These are phyloP conservation scores for Acer campestre DNA, from an alignment of 345 rosid species.

Conservation along the genomic window DNA sequence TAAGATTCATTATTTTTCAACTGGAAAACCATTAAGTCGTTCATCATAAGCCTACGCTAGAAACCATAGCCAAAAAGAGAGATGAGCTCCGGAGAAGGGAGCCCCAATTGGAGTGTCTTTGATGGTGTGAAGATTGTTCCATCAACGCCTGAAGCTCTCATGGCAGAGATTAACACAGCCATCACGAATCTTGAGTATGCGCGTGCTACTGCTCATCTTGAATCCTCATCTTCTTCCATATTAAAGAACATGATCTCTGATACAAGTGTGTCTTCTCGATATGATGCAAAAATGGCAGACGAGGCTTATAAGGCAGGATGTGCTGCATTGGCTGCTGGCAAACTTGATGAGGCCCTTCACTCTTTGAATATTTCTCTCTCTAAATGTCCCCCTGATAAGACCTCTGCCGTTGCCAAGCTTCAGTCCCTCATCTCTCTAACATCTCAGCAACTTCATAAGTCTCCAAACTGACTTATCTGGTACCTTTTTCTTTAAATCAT, in stretches of 20 bases:
- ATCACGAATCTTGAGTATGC: constrained; percentile 54
- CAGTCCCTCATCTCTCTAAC: constrained; percentile 45
- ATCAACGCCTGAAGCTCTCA: constrained; percentile 57
- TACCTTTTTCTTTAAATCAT: background rate
- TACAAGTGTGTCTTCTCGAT: constrained; percentile 22
- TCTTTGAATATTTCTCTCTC: constrained; percentile 52
- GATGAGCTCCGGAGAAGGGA: constrained; percentile 50
- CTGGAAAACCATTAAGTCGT: background rate
- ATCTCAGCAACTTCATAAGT: constrained; percentile 32
- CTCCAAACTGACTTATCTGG: constrained; percentile 18
- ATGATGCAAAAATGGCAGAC: constrained; percentile 56
- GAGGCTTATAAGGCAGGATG: constrained; percentile 69
- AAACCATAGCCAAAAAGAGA: constrained; percentile 13
- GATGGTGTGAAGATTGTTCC: constrained; percentile 48
- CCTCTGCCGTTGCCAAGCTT: constrained; percentile 67
- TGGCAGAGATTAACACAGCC: constrained; percentile 66
- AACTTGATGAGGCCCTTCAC: constrained; percentile 67
- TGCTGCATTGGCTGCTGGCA: constrained; percentile 68
- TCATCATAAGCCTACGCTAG: background rate
- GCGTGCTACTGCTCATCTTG: constrained; percentile 46
- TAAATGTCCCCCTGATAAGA: constrained; percentile 38
- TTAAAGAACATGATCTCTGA: constrained; percentile 22
- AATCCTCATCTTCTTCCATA: constrained; percentile 36
- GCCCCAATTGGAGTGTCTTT: constrained; percentile 44
- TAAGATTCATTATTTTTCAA: background rate